A percentile compares a stretch with the other conserved stretches of the same genome.
Evolutionary conservation across 164 flowering plant species (phyloP).

Genomic region (Chimonanthus praecox): DNA sequence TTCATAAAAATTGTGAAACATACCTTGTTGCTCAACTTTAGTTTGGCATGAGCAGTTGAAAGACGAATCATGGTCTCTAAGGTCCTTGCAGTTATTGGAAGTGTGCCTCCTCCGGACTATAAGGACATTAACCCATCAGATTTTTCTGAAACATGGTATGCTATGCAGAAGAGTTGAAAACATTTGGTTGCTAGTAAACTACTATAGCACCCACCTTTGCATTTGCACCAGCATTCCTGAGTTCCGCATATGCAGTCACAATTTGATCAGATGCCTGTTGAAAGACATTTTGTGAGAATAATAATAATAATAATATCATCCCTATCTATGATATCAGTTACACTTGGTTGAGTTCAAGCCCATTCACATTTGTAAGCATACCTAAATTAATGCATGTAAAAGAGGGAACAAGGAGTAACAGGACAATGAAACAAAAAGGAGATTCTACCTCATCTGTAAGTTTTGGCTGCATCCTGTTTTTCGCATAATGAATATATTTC

Average conservation of each 20-base stretch:
- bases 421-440: slow-evolving; percentile 6
- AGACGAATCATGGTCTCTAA: slow-evolving; percentile 95
- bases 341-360: neutral
- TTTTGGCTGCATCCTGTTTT: slow-evolving; percentile 85
- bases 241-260: slow-evolving; percentile 93
- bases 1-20: neutral
- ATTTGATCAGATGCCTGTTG: slow-evolving; percentile 86
- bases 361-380: neutral
- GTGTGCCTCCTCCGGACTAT: slow-evolving; percentile 89
- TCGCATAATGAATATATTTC: slow-evolving; percentile 95
- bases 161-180: neutral
- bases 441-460: slow-evolving; percentile 87
- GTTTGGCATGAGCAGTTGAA: slow-evolving; percentile 97
- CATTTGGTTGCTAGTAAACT: neutral
- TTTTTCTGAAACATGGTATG: neutral
- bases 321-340: neutral
- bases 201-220: slow-evolving; percentile 48
- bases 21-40: slow-evolving; percentile 85
- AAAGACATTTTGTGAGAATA: neutral
- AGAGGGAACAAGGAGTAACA: neutral
- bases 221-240: slow-evolving; percentile 69
- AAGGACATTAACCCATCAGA: slow-evolving; percentile 1
- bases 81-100: slow-evolving; percentile 97
- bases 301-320: neutral
- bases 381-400: neutral